Conservation (phyloP, 1,139 yeast genomes). For the Taphrina populina region DNA sequence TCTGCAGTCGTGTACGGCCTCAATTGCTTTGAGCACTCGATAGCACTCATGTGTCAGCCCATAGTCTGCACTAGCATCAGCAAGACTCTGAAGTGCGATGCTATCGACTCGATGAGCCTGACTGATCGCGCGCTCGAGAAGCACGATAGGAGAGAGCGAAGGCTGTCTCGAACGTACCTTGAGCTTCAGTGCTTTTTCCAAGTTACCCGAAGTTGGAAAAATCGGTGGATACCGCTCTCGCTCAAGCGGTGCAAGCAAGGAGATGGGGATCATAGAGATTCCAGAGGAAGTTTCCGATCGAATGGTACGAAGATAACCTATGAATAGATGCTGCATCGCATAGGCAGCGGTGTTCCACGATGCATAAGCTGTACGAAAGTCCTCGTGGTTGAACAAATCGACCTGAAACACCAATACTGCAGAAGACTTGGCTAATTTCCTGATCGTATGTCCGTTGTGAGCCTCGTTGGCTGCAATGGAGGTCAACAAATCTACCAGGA, state of each 20-base stretch:
- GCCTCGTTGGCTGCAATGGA: slow-evolving; percentile 13
- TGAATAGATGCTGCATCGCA: slow-evolving; percentile 15
- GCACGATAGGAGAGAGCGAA: slow-evolving; percentile 5
- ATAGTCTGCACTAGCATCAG: neutral
- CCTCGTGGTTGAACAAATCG: neutral
- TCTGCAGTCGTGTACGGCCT: neutral
- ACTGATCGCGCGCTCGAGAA: slow-evolving; percentile 1
- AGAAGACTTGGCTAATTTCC: slow-evolving; percentile 6
- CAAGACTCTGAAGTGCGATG: neutral
- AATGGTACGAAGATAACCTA: slow-evolving; percentile 9
- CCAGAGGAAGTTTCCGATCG: neutral
- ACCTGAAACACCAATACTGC: slow-evolving; percentile 8
- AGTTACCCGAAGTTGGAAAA: neutral
- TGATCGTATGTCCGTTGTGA: slow-evolving; percentile 15
- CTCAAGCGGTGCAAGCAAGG: neutral
- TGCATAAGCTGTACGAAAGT: slow-evolving; percentile 3
- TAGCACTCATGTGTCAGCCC: slow-evolving; percentile 1
- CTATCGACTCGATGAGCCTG: slow-evolving; percentile 17
- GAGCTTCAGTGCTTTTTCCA: neutral
- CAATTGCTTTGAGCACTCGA: slow-evolving; percentile 2
- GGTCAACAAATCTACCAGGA: slow-evolving; percentile 7
- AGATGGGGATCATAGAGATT: slow-evolving; percentile 6
- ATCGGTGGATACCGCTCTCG: slow-evolving; percentile 10
- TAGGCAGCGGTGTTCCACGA: slow-evolving; percentile 4
- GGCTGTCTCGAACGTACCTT: slow-evolving; percentile 5